Conservation (phyloP, 768 basidiomycete species). For the Podaxis pistillaris region DNA sequence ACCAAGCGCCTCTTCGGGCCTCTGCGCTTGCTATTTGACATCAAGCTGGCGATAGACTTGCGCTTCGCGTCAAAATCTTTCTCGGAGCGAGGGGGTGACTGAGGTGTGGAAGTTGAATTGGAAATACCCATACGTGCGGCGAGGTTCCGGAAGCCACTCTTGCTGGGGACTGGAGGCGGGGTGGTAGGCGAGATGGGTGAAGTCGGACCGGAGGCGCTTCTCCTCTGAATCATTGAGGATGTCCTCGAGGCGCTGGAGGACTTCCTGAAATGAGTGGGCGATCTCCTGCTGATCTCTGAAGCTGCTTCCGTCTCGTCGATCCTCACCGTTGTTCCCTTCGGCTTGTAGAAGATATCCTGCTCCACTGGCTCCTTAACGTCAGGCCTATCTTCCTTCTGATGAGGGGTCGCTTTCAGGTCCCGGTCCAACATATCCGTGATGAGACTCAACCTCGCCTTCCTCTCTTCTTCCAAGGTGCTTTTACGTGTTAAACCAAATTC, state of each 20-base stretch:
- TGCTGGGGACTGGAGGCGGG: constrained; percentile 11
- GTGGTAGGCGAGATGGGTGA: constrained; percentile 2
- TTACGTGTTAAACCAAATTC: not conserved
- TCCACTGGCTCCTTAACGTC: not conserved
- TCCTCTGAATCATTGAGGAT: constrained; percentile 5
- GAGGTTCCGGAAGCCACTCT: constrained; percentile 22
- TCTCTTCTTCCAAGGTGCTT: constrained; percentile 1
- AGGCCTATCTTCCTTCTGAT: not conserved
- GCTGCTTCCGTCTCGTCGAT: not conserved
- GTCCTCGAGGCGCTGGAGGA: not conserved
- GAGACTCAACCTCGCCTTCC: constrained; percentile 4
- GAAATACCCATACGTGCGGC: constrained; percentile 23
- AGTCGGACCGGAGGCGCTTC: not conserved
- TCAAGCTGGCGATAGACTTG: constrained; percentile 9
- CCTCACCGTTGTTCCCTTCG: not conserved
- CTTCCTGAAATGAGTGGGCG: constrained; percentile 4
- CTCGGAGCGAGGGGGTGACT: not conserved
- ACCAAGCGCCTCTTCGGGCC: constrained; percentile 29
- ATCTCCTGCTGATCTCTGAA: not conserved
- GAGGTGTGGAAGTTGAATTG: constrained; percentile 6
- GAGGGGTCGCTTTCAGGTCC: not conserved
- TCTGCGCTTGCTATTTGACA: constrained; percentile 16
- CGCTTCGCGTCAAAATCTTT: constrained; percentile 7
- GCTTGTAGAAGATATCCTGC: not conserved
- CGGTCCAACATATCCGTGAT: constrained; percentile 13